These are phyloP conservation scores for barrel medic (Medicago truncatula) DNA, from an alignment of 306 rosid genomes.

Conservation along the genomic window DNA sequence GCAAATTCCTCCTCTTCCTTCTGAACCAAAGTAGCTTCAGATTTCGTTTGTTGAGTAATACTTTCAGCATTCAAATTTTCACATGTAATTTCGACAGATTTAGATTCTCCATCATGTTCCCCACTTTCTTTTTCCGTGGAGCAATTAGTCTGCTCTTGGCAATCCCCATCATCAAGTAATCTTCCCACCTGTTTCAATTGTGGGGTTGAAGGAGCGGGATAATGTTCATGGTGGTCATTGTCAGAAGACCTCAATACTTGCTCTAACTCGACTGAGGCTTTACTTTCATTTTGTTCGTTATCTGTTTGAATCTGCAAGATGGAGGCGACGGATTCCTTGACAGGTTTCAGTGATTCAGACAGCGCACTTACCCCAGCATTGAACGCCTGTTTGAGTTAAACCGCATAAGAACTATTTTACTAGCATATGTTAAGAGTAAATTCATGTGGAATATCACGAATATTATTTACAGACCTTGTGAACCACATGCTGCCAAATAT, in stretches of 20 bases:
- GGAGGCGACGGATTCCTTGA: conserved; percentile 64
- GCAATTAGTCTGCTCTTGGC: conserved; percentile 75
- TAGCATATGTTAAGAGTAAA: conserved; percentile 23
- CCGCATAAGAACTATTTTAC: conserved; percentile 46
- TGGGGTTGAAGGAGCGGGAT: conserved; percentile 96
- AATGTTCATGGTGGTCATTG: conserved; percentile 63
- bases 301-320: conserved; percentile 62
- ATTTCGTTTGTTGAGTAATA: conserved; percentile 45
- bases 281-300: conserved; percentile 42
- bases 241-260: conserved; percentile 42
- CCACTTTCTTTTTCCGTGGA: conserved; percentile 70
- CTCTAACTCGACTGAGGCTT: conserved; percentile 46
- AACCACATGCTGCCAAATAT: conserved; percentile 99
- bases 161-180: conserved; percentile 77
- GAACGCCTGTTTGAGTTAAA: conserved; percentile 76
- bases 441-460: not conserved
- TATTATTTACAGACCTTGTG: conserved; percentile 76
- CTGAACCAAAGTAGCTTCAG: conserved; percentile 49
- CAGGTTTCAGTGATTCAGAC: conserved; percentile 64
- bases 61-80: conserved; percentile 52
- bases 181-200: conserved; percentile 75
- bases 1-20: conserved; percentile 56
- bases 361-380: conserved; percentile 58
- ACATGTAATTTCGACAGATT: conserved; percentile 78
- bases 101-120: conserved; percentile 74